Conservation (phyloP, 140 eudicot species). For the Erigeron philadelphicus region DNA sequence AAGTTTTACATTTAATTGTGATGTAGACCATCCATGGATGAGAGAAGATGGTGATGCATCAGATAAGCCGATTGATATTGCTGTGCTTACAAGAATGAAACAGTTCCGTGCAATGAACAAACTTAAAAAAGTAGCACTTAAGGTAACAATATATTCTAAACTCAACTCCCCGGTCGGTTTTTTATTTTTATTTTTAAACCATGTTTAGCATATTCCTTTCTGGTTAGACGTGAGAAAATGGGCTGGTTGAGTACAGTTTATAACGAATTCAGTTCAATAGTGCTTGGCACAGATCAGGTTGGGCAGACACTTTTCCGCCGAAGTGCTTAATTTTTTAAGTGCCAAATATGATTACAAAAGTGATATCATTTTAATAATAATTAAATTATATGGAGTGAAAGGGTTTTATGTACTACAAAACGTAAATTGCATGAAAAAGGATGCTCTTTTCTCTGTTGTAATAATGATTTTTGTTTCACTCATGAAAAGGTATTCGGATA, state of each 20-base stretch:
- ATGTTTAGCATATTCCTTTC: constrained; percentile 10
- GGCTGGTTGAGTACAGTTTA: not conserved
- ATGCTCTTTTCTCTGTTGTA: no score
- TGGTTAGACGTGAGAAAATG: constrained; percentile 4
- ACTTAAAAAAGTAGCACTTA: constrained; percentile 90
- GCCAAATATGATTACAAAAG: not conserved
- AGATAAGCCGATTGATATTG: constrained; percentile 93
- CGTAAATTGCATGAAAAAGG: no score
- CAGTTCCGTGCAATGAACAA: constrained; percentile 99
- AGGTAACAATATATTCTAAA: constrained; percentile 41
- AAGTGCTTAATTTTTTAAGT: not conserved
- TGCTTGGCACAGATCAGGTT: not conserved
- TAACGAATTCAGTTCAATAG: not conserved
- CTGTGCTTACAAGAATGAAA: constrained; percentile 92
- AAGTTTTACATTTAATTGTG: constrained; percentile 7
- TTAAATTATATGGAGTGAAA: not conserved
- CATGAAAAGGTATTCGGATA: no score
- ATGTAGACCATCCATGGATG: constrained; percentile 93
- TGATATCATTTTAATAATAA: not conserved
- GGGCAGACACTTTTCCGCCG: not conserved
- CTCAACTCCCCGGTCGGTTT: not conserved
- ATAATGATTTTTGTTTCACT: no score
- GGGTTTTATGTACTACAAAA: not conserved
- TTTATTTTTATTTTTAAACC: not conserved
- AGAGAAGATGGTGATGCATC: constrained; percentile 98